Evolutionary conservation across 2,329 filamentous ascomycete species (phyloP).

Genomic region (Monilinia vaccinii-corymbosi): DNA sequence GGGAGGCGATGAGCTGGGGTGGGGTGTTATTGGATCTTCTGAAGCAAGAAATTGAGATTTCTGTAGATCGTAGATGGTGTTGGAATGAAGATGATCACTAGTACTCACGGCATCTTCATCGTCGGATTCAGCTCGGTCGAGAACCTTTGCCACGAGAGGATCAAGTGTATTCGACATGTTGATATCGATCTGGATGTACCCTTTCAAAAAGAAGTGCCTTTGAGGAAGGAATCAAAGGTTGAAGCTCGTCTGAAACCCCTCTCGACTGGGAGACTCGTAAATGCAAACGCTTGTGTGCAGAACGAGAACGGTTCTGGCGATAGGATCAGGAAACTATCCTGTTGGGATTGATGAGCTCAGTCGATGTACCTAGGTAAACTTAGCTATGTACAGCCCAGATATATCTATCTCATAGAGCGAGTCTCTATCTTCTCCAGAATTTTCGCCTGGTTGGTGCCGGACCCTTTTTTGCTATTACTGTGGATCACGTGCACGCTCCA

Average conservation of each 20-base stretch:
- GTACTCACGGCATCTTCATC: constrained; percentile 44
- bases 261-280: background rate
- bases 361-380: no score
- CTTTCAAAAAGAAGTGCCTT: background rate
- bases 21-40: background rate
- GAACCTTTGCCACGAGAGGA: constrained; percentile 39
- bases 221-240: background rate
- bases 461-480: background rate
- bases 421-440: background rate
- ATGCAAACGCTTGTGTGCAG: constrained; percentile 4
- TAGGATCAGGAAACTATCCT: background rate
- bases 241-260: background rate
- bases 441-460: background rate
- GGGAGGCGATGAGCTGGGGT: constrained; percentile 46
- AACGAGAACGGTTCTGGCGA: background rate
- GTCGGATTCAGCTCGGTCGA: constrained; percentile 37
- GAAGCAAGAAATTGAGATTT: background rate
- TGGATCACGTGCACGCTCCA: background rate
- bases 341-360: background rate
- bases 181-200: background rate
- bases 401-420: background rate
- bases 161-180: constrained; percentile 31
- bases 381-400: no score
- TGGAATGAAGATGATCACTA: background rate
- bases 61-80: background rate